phyloP scores from a whole-genome alignment of 2,329 filamentous ascomycete species.

The Phyllosticta citriasiana region DNA sequence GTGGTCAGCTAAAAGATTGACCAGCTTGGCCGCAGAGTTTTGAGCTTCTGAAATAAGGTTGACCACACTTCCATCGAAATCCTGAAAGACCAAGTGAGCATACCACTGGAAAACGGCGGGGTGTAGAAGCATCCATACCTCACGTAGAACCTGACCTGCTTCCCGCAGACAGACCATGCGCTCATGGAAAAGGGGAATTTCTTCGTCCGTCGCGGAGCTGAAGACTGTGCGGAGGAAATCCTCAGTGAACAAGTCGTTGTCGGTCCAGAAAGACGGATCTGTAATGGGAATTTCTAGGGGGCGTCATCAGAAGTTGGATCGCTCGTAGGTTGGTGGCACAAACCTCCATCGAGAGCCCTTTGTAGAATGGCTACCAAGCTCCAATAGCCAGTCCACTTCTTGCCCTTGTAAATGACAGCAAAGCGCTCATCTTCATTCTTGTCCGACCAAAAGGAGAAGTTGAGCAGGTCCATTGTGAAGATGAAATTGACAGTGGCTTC shows the following conservation, averaged over 20 bases:
- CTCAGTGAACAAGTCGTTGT: conserved; percentile 65
- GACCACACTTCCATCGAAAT: conserved; percentile 64
- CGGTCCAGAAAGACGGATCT: conserved; percentile 74
- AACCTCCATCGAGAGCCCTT: conserved; percentile 78
- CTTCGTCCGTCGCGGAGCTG: conserved; percentile 73
- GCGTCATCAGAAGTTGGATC: not conserved
- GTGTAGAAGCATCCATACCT: conserved; percentile 41
- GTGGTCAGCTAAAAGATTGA: conserved; percentile 73
- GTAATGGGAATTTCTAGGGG: conserved; percentile 72
- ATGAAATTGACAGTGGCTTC: conserved; percentile 80
- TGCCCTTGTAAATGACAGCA: conserved; percentile 69
- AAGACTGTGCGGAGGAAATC: conserved; percentile 69
- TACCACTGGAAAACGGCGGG: not conserved
- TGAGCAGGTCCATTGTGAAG: conserved; percentile 93
- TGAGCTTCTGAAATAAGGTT: conserved; percentile 66
- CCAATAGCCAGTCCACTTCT: conserved; percentile 89
- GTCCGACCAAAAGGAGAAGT: conserved; percentile 95
- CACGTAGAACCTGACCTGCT: conserved; percentile 67
- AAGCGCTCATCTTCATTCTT: conserved; percentile 61
- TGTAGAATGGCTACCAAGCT: conserved; percentile 81
- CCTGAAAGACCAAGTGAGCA: conserved; percentile 34
- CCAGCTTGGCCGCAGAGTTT: conserved; percentile 70
- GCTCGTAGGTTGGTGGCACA: not conserved
- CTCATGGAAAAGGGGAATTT: conserved; percentile 74
- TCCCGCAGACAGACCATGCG: conserved; percentile 72